A percentile compares a stretch with the other conserved stretches of the same genome.
Conservation (phyloP, 306 rosid genomes). For the Mucuna pruriens region DNA sequence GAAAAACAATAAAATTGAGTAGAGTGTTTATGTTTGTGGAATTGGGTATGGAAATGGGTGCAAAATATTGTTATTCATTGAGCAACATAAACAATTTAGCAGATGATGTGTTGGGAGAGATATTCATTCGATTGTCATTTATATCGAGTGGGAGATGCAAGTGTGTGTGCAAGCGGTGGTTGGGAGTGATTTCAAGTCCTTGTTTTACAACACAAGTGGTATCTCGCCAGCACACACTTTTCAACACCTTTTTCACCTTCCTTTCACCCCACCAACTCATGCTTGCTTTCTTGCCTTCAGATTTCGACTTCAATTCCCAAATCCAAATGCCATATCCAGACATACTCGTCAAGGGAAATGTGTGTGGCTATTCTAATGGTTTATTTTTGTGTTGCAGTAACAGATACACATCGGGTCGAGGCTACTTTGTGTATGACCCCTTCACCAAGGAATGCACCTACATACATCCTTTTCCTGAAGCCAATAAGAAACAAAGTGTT, state of each 20-base stretch:
- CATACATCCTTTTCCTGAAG: background rate
- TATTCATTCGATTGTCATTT: conserved; percentile 21
- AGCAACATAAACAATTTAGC: conserved; percentile 17
- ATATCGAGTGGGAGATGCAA: conserved; percentile 25
- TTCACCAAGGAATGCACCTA: background rate
- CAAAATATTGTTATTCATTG: too few relatives aligned
- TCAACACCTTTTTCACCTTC: background rate
- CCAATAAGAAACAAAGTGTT: background rate
- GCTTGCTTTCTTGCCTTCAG: background rate
- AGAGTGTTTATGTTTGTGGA: background rate
- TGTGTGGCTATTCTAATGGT: conserved; percentile 31
- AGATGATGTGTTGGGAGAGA: conserved; percentile 30
- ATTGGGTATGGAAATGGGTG: too few relatives aligned
- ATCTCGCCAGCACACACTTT: background rate
- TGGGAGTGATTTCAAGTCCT: conserved; percentile 8
- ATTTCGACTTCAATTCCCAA: background rate
- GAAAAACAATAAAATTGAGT: background rate
- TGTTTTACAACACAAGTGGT: background rate
- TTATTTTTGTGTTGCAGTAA: conserved; percentile 23
- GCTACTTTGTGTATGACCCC: conserved; percentile 8
- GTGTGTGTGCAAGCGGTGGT: conserved; percentile 27
- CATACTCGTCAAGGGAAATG: background rate
- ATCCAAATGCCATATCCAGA: background rate
- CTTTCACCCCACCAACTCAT: conserved; percentile 27
- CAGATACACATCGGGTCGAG: conserved; percentile 34